A percentile compares a stretch with the other conserved stretches of the same genome.
phyloP scores from a whole-genome alignment of 208 protist species.

The Crithidia expoeki region DNA sequence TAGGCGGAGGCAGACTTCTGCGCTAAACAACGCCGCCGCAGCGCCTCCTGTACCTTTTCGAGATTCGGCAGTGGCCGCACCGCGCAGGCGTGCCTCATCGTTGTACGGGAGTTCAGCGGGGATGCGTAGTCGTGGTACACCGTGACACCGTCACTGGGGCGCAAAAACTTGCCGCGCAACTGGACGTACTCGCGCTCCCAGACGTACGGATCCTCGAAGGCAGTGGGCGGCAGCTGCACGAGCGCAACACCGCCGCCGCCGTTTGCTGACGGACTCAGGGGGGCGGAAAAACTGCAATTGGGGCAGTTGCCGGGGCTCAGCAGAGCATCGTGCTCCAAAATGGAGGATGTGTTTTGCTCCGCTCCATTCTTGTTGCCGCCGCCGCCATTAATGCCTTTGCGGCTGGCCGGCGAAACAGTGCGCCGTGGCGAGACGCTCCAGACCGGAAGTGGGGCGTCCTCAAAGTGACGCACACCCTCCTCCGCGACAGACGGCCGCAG shows the following conservation, averaged over 20 bases:
- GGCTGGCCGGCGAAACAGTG: slow-evolving; percentile 20
- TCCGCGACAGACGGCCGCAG: slow-evolving; percentile 10
- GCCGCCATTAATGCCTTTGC: no score
- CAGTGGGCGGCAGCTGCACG: slow-evolving; percentile 22
- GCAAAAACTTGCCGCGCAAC: slow-evolving; percentile 30
- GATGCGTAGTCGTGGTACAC: slow-evolving; percentile 48
- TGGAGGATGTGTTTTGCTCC: background rate
- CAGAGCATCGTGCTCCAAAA: background rate
- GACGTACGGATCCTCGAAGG: slow-evolving; percentile 48
- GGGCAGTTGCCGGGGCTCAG: background rate
- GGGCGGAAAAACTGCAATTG: slow-evolving; percentile 15
- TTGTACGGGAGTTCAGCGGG: slow-evolving; percentile 46
- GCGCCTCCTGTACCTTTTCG: slow-evolving; percentile 53
- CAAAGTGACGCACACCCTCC: slow-evolving; percentile 12
- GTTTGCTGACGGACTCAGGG: slow-evolving; percentile 2
- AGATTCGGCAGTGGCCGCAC: slow-evolving; percentile 70
- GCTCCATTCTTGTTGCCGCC: background rate
- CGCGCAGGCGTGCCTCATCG: slow-evolving; percentile 56
- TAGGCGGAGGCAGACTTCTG: slow-evolving; percentile 29
- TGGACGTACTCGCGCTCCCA: slow-evolving; percentile 48
- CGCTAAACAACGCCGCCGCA: slow-evolving; percentile 26
- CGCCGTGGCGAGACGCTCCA: slow-evolving; percentile 16
- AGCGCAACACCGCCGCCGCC: background rate
- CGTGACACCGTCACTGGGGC: slow-evolving; percentile 44
- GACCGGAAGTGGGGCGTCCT: slow-evolving; percentile 10